A percentile compares a stretch with the other conserved stretches of the same genome.
Evolutionary conservation across 169 alveolate species (phyloP).

Genomic region (Plasmodium vivax): DNA sequence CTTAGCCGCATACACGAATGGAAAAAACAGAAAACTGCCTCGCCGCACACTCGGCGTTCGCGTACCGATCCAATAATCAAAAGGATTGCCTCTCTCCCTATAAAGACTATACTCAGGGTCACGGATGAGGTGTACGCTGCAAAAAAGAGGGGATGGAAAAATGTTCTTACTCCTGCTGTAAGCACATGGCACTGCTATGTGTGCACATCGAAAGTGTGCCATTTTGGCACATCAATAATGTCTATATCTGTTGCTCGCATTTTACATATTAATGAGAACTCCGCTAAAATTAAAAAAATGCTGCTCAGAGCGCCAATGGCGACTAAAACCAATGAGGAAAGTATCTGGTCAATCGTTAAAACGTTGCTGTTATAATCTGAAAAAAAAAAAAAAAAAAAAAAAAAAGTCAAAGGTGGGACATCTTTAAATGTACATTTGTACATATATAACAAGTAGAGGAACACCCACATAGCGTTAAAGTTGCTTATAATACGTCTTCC

Average conservation of each 20-base stretch:
- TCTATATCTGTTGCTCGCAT: neutral
- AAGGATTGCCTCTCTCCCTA: constrained; percentile 68
- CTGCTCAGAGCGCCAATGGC: constrained; percentile 40
- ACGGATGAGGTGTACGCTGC: constrained; percentile 62
- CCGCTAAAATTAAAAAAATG: constrained; percentile 55
- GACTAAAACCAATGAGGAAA: constrained; percentile 5
- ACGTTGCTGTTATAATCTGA: constrained; percentile 36
- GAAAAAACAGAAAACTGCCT: neutral
- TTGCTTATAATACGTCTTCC: neutral
- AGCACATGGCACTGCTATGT: neutral
- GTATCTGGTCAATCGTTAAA: constrained; percentile 35
- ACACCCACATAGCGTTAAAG: neutral
- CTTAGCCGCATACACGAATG: neutral
- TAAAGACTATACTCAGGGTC: constrained; percentile 52
- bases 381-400: neutral
- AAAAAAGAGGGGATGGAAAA: neutral
- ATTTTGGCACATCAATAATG: neutral
- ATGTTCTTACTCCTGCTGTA: neutral
- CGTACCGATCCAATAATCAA: constrained; percentile 63
- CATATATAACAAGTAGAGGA: neutral
- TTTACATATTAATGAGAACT: constrained; percentile 55
- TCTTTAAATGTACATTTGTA: neutral
- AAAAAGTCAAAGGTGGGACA: neutral
- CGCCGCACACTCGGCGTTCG: neutral
- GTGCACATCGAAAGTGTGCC: neutral